Percentiles rank a stretch among this genome's conserved stretches.
phyloP scores from a whole-genome alignment of 164 flowering plant genomes.

The Berberis thunbergii region DNA sequence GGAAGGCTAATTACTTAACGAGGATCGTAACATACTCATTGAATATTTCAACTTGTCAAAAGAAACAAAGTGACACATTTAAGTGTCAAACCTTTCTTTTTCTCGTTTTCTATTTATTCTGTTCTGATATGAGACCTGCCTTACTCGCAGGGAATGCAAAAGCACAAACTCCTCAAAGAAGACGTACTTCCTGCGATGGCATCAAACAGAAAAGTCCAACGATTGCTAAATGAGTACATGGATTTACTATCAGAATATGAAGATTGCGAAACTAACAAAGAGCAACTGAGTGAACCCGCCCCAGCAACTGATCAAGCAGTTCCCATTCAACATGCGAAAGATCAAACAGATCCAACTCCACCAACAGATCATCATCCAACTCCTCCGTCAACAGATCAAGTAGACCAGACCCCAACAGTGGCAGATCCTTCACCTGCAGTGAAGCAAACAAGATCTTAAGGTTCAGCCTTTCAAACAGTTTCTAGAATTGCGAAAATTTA shows the following conservation, averaged over 20 bases:
- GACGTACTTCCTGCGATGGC: constrained; percentile 99
- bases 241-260: constrained; percentile 86
- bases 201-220: constrained; percentile 88
- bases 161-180: constrained; percentile 79
- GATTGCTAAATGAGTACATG: constrained; percentile 87
- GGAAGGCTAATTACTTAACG: too few relatives aligned
- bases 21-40: too few relatives aligned
- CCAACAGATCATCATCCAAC: neutral
- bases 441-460: neutral
- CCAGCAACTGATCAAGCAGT: constrained; percentile 20
- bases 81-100: neutral
- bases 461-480: too few relatives aligned
- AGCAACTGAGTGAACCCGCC: constrained; percentile 13
- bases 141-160: constrained; percentile 69
- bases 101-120: neutral
- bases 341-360: constrained; percentile 9
- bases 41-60: too few relatives aligned
- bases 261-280: constrained; percentile 29
- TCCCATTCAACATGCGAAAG: constrained; percentile 7
- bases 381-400: constrained; percentile 11
- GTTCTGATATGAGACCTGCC: neutral
- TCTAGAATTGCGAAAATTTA: too few relatives aligned
- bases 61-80: too few relatives aligned
- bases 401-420: neutral
- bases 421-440: neutral